Base-by-base conservation (phyloP, 257 asterid genomes). In the Asclepias syriaca region DNA sequence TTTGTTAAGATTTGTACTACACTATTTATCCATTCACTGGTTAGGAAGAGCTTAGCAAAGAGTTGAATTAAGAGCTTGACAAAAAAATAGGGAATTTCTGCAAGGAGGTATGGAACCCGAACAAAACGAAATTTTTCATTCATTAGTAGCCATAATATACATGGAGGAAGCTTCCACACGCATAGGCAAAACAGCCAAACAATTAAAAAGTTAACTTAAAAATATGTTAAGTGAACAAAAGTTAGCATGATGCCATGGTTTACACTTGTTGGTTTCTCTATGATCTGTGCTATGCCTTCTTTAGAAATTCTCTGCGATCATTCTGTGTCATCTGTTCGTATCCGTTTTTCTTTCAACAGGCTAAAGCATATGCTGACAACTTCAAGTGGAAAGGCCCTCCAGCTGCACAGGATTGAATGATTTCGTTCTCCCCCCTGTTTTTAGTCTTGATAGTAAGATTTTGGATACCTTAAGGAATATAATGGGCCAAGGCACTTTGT, bases 321-420 rank as follows among this genome's bases (percentile, higher is more conserved):
- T 54, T 10, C 27, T 37, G 11, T 56, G 11, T 50, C 50, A 3
- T 61, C 8, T 37, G 29, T 64, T 37, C 16, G 14, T 6, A 18
- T 37, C 68, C 16, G 2, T 19, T n/a, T 65, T 63, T 66, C 32
- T 65, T 43, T 72, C 22, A 71, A 61, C 87, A 95, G 98, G 74
- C 83, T 69, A 95, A 85, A 84, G 71, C 98, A 24, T 92, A 95
- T 63, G 97, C 98, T 0, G 99, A 95, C 80, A 95, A 90, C 89
- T 92, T 92, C 89, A 92, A 90, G 83, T 92, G 92, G 95, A 92
- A 92, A 87, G 98, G 99, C 50, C 96, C 93, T 77, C 95, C 97
- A 34, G 78, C 81, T 71, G 37, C 85, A 13, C 77, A 78, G 71
- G 81, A 75, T 53, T 88, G 74, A 84, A 57, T 69, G 21, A 54